Percentiles rank a stretch among this genome's conserved stretches.
phyloP scores from a whole-genome alignment of 2,329 filamentous ascomycete species.

The Hymenoscyphus scutula region DNA sequence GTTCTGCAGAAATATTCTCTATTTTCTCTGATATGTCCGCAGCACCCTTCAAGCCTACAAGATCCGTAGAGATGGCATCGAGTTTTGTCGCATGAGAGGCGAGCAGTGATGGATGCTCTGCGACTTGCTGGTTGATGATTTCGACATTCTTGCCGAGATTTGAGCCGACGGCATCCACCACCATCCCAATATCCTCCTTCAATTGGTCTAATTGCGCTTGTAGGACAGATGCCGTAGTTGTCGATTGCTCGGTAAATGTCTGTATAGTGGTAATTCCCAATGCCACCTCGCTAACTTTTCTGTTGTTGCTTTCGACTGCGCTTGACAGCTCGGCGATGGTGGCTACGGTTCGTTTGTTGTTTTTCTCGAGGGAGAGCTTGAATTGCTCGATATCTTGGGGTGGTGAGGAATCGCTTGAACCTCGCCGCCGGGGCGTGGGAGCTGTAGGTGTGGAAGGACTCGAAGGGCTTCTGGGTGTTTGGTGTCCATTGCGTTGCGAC shows the following conservation, averaged over 20 bases:
- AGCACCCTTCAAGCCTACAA: constrained; percentile 25
- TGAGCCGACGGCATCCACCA: constrained; percentile 29
- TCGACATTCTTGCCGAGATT: constrained; percentile 29
- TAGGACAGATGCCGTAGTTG: constrained; percentile 28
- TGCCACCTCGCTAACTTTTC: constrained; percentile 25
- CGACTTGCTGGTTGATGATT: constrained; percentile 24
- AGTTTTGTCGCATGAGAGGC: constrained; percentile 28
- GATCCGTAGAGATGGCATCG: constrained; percentile 28
- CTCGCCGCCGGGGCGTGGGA: constrained; percentile 8
- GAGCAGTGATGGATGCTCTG: constrained; percentile 20
- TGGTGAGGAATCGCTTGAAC: constrained; percentile 11
- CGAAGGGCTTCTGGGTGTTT: constrained; percentile 1
- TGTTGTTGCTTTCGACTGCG: constrained; percentile 28
- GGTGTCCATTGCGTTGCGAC: constrained; percentile 6
- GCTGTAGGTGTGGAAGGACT: constrained; percentile 14
- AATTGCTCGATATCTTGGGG: constrained; percentile 21
- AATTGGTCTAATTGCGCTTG: constrained; percentile 36
- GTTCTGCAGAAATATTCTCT: constrained; percentile 24
- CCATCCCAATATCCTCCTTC: constrained; percentile 29
- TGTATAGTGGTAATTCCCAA: constrained; percentile 25
- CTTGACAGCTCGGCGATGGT: constrained; percentile 30
- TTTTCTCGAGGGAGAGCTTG: constrained; percentile 24
- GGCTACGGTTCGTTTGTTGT: constrained; percentile 25
- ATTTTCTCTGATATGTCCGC: constrained; percentile 23
- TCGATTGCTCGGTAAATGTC: constrained; percentile 26